Evolutionary conservation across 345 rosid species (phyloP).

Genomic region (Rhodomyrtus tomentosa): DNA sequence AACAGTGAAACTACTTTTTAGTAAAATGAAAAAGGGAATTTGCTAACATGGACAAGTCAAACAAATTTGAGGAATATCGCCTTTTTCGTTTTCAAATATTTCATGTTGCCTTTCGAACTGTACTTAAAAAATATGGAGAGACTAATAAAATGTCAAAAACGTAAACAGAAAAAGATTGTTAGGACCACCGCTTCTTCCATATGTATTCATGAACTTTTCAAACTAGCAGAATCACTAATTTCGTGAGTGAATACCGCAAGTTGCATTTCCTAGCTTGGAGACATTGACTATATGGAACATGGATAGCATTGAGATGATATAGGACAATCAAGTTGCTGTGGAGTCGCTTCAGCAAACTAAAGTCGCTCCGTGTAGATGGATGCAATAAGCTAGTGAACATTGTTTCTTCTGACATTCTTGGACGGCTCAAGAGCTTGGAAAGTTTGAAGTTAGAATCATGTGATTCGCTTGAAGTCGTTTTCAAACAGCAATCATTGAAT

Average conservation of each 20-base stretch:
- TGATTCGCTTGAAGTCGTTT: accelerated
- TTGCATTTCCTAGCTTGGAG: neutral
- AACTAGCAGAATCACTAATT: neutral
- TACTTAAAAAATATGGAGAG: no score
- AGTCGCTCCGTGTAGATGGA: accelerated
- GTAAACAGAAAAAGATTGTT: neutral
- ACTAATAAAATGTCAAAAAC: neutral
- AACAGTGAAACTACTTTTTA: no score
- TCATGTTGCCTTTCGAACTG: neutral
- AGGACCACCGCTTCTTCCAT: neutral
- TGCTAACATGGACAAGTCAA: no score
- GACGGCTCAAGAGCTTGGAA: neutral
- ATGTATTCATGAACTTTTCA: neutral
- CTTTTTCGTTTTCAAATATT: neutral
- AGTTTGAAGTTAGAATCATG: accelerated
- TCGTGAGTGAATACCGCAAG: neutral
- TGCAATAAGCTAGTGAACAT: neutral
- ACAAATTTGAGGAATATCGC: neutral
- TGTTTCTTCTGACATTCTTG: neutral
- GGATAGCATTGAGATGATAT: neutral
- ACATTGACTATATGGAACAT: accelerated
- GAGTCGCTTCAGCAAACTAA: neutral
- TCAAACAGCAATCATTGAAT: neutral
- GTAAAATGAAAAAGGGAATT: no score
- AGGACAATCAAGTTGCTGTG: neutral